Evolutionary conservation across 495 filamentous ascomycete species (phyloP), one percentile per base, ranked within the genome.

Genomic region (Aspergillus funiculosus): DNA sequence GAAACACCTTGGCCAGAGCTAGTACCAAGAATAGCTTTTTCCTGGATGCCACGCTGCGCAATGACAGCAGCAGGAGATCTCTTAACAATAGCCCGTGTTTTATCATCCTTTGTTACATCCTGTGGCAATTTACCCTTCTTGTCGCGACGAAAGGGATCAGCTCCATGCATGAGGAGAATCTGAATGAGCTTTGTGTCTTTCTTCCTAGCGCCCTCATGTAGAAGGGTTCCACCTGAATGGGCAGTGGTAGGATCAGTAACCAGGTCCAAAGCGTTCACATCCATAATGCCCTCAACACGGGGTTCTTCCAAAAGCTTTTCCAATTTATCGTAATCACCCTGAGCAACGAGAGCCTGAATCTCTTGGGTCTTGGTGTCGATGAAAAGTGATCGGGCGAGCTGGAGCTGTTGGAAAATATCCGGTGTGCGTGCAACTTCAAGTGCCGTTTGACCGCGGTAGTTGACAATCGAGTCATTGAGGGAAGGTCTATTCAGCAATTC

Each of bases 31-130:
- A 98, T 90, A 2, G 89, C 91, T 66, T 87, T 91, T 62, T 98
- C 92, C 68, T 98, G 92, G 36, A 98, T 94, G 18, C 89, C 91
- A 20, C 91, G 80, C 61, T 96, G 92, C 1, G 92, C 92, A 36
- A 89, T 89, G 26, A 87, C 89, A 11, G 94, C 94, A 20, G 92
- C 92, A 5, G 94, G 94, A 0, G 91, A 96, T 53, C 81, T 87
- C 66, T 95, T 98, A 36, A 98, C 69, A 56, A 97, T 87, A 4
- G 82, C 81, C 29, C 80, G 75, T 1, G 84, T 95, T 46, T 78
- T 79, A 49, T 98, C 92, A 64, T 98, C 92, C 59, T 96, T 97
- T 15, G 92, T 98, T 14, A 95, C 83, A 66, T 97, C 91, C 62
- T 98, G 92, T 14, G 92, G 89, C 19, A 98, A 74, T 61, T 94